phyloP scores from a whole-genome alignment of 2,329 filamentous ascomycete genomes.

The Thermomyces lanuginosus region DNA sequence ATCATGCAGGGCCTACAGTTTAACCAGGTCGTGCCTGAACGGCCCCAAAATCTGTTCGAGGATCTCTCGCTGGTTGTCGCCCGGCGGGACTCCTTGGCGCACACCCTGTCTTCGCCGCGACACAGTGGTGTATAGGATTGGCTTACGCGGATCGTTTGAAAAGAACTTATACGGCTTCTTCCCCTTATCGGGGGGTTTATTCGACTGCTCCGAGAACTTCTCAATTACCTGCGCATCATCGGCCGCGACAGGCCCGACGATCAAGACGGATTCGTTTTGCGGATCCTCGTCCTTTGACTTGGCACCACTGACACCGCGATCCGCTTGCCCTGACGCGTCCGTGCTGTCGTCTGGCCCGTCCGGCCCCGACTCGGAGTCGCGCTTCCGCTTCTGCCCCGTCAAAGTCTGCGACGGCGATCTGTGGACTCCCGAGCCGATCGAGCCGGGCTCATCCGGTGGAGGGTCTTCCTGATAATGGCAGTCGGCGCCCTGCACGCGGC shows the following conservation, averaged over 20 bases:
- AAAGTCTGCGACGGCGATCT: constrained; percentile 14
- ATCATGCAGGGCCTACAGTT: constrained; percentile 30
- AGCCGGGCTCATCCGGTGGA: constrained; percentile 11
- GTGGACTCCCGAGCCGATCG: constrained; percentile 14
- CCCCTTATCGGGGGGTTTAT: constrained; percentile 21
- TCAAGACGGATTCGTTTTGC: constrained; percentile 33
- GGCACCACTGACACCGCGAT: constrained; percentile 9
- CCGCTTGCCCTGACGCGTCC: constrained; percentile 8
- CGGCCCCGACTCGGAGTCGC: constrained; percentile 15
- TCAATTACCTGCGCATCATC: constrained; percentile 45
- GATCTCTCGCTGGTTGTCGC: constrained; percentile 36
- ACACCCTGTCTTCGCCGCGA: constrained; percentile 34
- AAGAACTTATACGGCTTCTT: constrained; percentile 36
- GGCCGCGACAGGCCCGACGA: constrained; percentile 43
- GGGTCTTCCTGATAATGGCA: constrained; percentile 37
- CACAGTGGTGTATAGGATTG: constrained; percentile 33
- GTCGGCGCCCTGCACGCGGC: constrained; percentile 41
- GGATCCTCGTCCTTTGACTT: constrained; percentile 17
- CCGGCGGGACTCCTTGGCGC: constrained; percentile 26
- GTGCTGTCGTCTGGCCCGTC: constrained; percentile 9
- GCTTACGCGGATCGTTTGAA: constrained; percentile 31
- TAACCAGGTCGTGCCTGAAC: constrained; percentile 35
- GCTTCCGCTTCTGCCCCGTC: constrained; percentile 23
- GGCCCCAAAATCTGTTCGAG: constrained; percentile 45
- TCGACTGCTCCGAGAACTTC: constrained; percentile 33